These are phyloP conservation scores for Blastobotrys ciferrii DNA, from an alignment of 1,139 yeast genomes.

Conservation along the genomic window DNA sequence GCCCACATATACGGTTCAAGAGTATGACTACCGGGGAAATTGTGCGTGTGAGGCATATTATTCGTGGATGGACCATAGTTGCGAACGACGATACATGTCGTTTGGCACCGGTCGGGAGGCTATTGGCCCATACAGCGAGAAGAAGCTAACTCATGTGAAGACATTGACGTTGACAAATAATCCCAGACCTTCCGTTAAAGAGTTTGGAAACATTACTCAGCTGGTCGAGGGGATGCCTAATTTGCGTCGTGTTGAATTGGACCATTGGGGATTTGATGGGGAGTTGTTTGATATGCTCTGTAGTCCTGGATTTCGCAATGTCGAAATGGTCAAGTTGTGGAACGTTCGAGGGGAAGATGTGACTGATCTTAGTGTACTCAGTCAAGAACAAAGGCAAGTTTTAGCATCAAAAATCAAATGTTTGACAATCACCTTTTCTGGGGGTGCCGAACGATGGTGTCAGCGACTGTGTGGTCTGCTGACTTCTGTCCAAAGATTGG, in stretches of 20 bases:
- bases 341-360: not conserved
- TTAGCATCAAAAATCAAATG: conserved; percentile 1
- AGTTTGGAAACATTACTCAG: conserved; percentile 3
- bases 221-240: conserved; percentile 5
- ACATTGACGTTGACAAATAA: not conserved
- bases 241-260: conserved; percentile 1
- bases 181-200: not conserved
- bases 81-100: conserved; percentile 7
- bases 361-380: not conserved
- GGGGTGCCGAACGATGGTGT: conserved; percentile 2
- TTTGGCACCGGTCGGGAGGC: not conserved
- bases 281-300: conserved; percentile 4
- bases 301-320: conserved; percentile 1
- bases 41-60: conserved; percentile 2
- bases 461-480: not conserved
- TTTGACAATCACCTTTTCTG: not conserved
- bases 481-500: conserved; percentile 1
- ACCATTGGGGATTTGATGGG: conserved; percentile 1
- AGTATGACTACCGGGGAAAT: conserved; percentile 5
- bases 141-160: not conserved
- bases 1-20: conserved; percentile 2
- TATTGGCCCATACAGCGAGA: not conserved
- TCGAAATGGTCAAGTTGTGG: conserved; percentile 2
- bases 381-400: not conserved
- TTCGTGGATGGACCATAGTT: conserved; percentile 8